Evolutionary conservation across 2,329 filamentous ascomycete species (phyloP).

Genomic region (Trichoderma cornu-damae): DNA sequence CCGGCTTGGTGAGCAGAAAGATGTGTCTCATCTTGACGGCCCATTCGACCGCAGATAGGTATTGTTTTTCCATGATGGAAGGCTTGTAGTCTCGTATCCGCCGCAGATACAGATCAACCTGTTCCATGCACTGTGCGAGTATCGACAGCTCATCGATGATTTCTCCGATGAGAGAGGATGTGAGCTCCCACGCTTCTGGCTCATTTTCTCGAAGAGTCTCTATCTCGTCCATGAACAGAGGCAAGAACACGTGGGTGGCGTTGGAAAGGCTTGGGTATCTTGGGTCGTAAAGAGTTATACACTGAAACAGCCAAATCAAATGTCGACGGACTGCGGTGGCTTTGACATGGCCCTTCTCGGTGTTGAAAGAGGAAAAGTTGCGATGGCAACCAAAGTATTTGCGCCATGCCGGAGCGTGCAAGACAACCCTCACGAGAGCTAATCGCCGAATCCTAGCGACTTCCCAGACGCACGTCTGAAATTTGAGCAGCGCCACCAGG

Average conservation of each 20-base stretch:
- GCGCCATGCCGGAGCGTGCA: slow-evolving; percentile 24
- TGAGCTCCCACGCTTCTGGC: slow-evolving; percentile 30
- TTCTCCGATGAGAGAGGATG: slow-evolving; percentile 35
- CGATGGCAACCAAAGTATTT: slow-evolving; percentile 9
- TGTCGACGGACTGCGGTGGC: slow-evolving; percentile 13
- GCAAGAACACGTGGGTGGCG: slow-evolving; percentile 21
- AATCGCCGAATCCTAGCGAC: slow-evolving; percentile 27
- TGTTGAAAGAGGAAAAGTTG: background rate
- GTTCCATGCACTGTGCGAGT: slow-evolving; percentile 39
- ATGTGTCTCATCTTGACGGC: background rate
- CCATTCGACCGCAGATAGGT: background rate
- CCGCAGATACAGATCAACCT: slow-evolving; percentile 44
- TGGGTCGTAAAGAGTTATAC: background rate
- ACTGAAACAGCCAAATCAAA: slow-evolving; percentile 35
- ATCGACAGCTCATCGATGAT: slow-evolving; percentile 44
- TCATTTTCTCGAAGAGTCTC: slow-evolving; percentile 41
- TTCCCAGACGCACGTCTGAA: slow-evolving; percentile 31
- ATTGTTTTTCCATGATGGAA: slow-evolving; percentile 23
- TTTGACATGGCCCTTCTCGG: background rate
- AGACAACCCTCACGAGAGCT: slow-evolving; percentile 33
- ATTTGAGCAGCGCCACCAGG: slow-evolving; percentile 36
- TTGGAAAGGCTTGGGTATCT: background rate
- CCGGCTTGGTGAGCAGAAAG: background rate
- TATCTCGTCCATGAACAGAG: slow-evolving; percentile 43
- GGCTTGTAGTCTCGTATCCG: slow-evolving; percentile 42